phyloP scores from a whole-genome alignment of 768 basidiomycete species.

The Boletus coccyginus region DNA sequence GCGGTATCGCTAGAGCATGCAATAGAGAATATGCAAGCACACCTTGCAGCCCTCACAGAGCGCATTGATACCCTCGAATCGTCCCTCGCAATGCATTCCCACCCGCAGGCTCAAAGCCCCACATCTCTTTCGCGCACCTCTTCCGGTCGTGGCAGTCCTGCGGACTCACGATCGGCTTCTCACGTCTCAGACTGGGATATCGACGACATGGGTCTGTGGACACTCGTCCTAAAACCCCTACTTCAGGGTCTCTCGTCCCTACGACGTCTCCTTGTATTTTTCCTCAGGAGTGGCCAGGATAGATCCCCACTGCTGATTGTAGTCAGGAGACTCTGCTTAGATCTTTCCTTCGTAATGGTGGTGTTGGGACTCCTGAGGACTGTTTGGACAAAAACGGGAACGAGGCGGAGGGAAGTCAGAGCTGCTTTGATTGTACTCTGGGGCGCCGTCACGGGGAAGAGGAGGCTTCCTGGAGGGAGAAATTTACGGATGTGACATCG shows the following conservation, averaged over 20 bases:
- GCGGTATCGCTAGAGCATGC: constrained; percentile 58
- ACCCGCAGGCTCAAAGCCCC: constrained; percentile 37
- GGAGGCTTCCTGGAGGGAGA: constrained; percentile 47
- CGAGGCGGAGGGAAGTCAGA: constrained; percentile 65
- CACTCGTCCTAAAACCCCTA: constrained; percentile 64
- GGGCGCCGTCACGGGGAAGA: constrained; percentile 65
- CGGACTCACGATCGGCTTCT: constrained; percentile 24
- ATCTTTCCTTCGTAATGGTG: constrained; percentile 70
- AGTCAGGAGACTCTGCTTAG: constrained; percentile 71
- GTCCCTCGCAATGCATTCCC: constrained; percentile 31
- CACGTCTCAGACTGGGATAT: constrained; percentile 56
- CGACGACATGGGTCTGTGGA: constrained; percentile 85
- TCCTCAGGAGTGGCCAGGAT: constrained; percentile 51
- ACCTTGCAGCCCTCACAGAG: constrained; percentile 78
- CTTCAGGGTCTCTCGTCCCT: constrained; percentile 48
- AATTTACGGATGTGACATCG: constrained; percentile 6
- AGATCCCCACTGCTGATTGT: constrained; percentile 67
- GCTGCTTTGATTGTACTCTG: constrained; percentile 65
- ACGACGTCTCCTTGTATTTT: constrained; percentile 52
- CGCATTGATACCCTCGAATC: constrained; percentile 70
- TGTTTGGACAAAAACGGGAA: constrained; percentile 67
- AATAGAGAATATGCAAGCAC: constrained; percentile 76
- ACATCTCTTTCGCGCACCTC: constrained; percentile 40
- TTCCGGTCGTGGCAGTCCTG: constrained; percentile 44
- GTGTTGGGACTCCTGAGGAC: constrained; percentile 56